These are phyloP conservation scores for Monilinia laxa DNA, from an alignment of 2,329 filamentous ascomycete genomes.

Conservation along the genomic window DNA sequence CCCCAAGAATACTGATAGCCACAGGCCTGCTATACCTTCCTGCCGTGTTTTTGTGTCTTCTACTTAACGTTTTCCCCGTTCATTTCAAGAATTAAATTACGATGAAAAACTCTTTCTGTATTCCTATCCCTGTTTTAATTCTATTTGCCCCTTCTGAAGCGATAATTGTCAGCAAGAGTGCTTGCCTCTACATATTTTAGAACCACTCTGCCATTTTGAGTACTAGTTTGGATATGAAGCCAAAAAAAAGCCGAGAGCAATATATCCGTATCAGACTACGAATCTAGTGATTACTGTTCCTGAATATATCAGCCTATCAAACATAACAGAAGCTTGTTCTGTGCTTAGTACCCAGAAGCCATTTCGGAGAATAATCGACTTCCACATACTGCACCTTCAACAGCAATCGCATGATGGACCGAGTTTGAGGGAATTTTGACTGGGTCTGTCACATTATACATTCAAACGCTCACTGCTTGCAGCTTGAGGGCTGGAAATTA, in stretches of 20 bases:
- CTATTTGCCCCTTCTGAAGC: not conserved
- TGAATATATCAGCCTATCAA: constrained; percentile 24
- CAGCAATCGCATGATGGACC: constrained; percentile 5
- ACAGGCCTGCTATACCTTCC: not conserved
- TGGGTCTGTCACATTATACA: not conserved
- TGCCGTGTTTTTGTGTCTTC: not conserved
- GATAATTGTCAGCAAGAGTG: constrained; percentile 7
- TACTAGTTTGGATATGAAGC: not conserved
- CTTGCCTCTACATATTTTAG: constrained; percentile 3
- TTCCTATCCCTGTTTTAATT: not conserved
- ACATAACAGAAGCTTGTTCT: constrained; percentile 8
- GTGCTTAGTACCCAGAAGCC: constrained; percentile 11
- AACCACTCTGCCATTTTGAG: not conserved
- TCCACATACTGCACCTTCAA: constrained; percentile 16
- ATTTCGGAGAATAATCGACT: constrained; percentile 26
- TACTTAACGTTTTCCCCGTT: not conserved
- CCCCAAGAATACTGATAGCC: not conserved
- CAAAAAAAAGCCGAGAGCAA: not conserved
- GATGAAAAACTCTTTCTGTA: not conserved
- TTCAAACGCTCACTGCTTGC: not conserved
- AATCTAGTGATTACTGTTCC: constrained; percentile 25
- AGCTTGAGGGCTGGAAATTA: not conserved
- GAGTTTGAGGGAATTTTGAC: not conserved
- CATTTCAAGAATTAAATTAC: not conserved
- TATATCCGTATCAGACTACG: constrained; percentile 3